Conservation (phyloP, 345 rosid species). For the Citrus reticulata region DNA sequence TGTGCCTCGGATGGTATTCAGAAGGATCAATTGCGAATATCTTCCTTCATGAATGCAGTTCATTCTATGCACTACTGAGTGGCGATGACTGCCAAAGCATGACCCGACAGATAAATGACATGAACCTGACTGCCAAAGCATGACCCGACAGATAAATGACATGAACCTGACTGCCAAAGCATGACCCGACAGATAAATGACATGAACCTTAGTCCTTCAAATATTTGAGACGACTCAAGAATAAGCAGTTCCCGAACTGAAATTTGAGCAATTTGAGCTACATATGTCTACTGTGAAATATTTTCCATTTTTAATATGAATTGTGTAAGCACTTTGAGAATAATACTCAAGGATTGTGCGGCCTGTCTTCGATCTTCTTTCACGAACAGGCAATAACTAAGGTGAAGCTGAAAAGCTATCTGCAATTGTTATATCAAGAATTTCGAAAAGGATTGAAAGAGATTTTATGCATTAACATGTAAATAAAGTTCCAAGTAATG, state of each 20-base stretch:
- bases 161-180: not conserved
- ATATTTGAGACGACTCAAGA: not conserved
- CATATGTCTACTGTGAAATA: too few relatives aligned
- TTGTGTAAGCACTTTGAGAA: not conserved
- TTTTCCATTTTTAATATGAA: not conserved
- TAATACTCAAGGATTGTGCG: not conserved
- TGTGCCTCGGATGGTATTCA: constrained; percentile 64
- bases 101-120: not conserved
- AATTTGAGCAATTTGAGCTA: not conserved
- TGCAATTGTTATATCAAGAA: not conserved
- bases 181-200: not conserved
- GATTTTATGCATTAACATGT: not conserved
- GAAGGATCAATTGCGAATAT: constrained; percentile 55
- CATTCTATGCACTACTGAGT: constrained; percentile 40
- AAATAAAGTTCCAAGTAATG: not conserved
- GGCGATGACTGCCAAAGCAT: not conserved
- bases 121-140: not conserved
- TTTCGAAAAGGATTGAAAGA: not conserved
- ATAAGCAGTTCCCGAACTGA: not conserved
- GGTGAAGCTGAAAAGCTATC: not conserved
- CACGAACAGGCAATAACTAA: not conserved
- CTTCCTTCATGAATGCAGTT: constrained; percentile 57
- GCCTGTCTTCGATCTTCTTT: not conserved
- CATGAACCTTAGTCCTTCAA: not conserved
- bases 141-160: not conserved